phyloP scores from a whole-genome alignment of 257 asterid species.

The Fraxinus americana region DNA sequence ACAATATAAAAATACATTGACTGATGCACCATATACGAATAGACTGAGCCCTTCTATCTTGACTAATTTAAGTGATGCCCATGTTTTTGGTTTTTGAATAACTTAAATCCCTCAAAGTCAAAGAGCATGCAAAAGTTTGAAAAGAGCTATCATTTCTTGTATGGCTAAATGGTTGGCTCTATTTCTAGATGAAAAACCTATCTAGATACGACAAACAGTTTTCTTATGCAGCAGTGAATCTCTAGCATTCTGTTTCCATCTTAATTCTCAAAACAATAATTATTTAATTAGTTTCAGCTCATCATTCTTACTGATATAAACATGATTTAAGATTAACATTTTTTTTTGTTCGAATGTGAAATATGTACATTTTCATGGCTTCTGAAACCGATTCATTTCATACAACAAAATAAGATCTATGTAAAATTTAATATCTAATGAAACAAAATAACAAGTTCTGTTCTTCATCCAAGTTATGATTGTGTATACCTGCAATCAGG shows the following conservation, averaged over 20 bases:
- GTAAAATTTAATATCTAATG: no score
- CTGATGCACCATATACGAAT: not conserved
- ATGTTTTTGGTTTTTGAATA: constrained; percentile 6
- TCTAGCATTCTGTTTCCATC: no score
- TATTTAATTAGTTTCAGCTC: no score
- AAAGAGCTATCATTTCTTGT: not conserved
- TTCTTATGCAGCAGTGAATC: no score
- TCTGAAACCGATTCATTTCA: no score
- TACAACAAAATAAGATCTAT: no score
- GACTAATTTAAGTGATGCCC: constrained; percentile 2
- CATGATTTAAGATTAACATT: no score
- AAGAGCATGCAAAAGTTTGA: not conserved
- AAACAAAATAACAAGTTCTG: not conserved
- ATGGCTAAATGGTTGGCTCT: not conserved
- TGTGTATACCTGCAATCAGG: not conserved
- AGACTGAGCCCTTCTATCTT: not conserved
- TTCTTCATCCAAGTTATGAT: not conserved
- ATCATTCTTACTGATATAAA: no score
- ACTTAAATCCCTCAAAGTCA: not conserved
- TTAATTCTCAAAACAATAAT: no score
- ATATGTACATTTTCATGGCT: no score
- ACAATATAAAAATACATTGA: not conserved
- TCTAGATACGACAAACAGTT: not conserved
- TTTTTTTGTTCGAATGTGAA: no score
- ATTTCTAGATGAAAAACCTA: not conserved